A percentile compares a stretch with the other conserved stretches of the same genome.
These are phyloP conservation scores for Coffea eugenioides DNA, from an alignment of 257 asterid species.

Conservation along the genomic window DNA sequence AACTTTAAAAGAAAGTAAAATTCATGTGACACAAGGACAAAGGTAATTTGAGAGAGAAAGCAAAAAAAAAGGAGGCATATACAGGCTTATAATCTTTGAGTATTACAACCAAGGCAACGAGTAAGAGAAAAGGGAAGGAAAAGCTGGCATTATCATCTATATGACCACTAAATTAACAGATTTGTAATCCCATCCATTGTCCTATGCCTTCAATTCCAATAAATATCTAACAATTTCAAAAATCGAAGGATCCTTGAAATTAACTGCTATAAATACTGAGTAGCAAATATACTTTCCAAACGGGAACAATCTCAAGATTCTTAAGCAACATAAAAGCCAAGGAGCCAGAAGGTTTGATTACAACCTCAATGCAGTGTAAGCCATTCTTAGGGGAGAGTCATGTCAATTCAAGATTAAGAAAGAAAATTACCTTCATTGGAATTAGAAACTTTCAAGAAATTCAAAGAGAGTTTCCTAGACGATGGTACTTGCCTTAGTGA, in stretches of 20 bases:
- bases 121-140: not conserved
- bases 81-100: not conserved
- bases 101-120: not conserved
- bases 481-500: not conserved
- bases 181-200: too few species aligned
- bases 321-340: not conserved
- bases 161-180: not conserved
- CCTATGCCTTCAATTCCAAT: not conserved
- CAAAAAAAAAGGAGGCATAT: not conserved
- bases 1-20: not conserved
- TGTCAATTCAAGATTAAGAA: not conserved
- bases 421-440: not conserved
- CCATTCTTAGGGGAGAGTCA: not conserved
- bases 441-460: not conserved
- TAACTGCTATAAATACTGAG: not conserved
- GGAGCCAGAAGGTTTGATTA: not conserved
- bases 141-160: not conserved
- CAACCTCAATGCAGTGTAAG: not conserved
- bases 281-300: not conserved
- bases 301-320: not conserved
- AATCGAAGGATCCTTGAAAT: not conserved
- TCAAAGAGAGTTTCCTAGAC: not conserved
- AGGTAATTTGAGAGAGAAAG: not conserved
- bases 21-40: not conserved
- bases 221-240: not conserved